phyloP scores from a whole-genome alignment of 2,329 filamentous ascomycete genomes.

The Pochonia chlamydosporia region DNA sequence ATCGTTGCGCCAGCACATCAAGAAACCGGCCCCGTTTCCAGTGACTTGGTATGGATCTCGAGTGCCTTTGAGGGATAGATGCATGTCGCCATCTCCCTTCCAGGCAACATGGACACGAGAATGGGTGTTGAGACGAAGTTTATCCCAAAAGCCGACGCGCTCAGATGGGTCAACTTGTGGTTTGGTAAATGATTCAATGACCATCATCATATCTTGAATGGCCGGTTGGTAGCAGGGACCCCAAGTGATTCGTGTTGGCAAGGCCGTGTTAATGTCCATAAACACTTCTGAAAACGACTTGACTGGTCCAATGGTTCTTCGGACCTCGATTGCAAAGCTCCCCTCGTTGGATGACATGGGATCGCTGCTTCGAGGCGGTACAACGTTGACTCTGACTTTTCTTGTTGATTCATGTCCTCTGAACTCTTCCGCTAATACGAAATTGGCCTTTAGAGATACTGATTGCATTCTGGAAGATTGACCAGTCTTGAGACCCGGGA shows the following conservation, averaged over 20 bases:
- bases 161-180: slow-evolving; percentile 91
- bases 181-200: slow-evolving; percentile 95
- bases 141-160: slow-evolving; percentile 96
- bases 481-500: slow-evolving; percentile 72
- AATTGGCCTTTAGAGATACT: slow-evolving; percentile 79
- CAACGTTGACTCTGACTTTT: slow-evolving; percentile 74
- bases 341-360: slow-evolving; percentile 50
- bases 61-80: slow-evolving; percentile 84
- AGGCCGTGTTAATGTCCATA: slow-evolving; percentile 86
- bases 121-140: slow-evolving; percentile 90
- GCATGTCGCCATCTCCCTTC: slow-evolving; percentile 94
- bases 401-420: slow-evolving; percentile 74
- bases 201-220: slow-evolving; percentile 99
- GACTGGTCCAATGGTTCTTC: slow-evolving; percentile 86
- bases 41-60: slow-evolving; percentile 92
- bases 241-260: slow-evolving; percentile 93
- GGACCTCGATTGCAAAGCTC: slow-evolving; percentile 78
- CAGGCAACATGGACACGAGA: slow-evolving; percentile 84
- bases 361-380: slow-evolving; percentile 60
- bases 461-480: slow-evolving; percentile 78
- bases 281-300: slow-evolving; percentile 94
- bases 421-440: slow-evolving; percentile 93
- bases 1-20: slow-evolving; percentile 98
- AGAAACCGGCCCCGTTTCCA: slow-evolving; percentile 85
- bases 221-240: slow-evolving; percentile 95